Base-by-base conservation (phyloP, 345 rosid genomes). In the Salix dunnii region DNA sequence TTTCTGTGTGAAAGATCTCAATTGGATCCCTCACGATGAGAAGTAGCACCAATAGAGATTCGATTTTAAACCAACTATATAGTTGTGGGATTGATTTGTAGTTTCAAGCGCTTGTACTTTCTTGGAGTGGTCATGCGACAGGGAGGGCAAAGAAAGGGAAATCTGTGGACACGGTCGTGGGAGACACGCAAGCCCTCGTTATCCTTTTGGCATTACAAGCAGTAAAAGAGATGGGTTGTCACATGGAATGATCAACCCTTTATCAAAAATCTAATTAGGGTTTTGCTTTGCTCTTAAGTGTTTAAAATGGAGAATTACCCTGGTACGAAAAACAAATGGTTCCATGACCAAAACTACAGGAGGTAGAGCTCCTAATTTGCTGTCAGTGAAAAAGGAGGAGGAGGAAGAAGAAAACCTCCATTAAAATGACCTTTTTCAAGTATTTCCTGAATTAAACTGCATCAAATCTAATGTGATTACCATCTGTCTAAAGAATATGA, bases 111-210 rank as follows among this genome's bases (percentile, higher is more conserved):
- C 10, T 6, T 10, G 61, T 55, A 55, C 25, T 55, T 55, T n/a
- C 21, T 23, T 58, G n/a, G n/a, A n/a, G 62, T 58, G 28, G 14
- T n/a, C 62, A n/a, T n/a, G 14, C 10, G 14, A 23, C 0, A 2
- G 23, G 28, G 28, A 55, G 28, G 28, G 62, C 23, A 11, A 7
- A 16, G 6, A 6, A 30, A 20, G 27, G 10, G 18, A 74, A 18
- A 30, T 17, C 5, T 9, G n/a, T 17, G 63, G 49, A 66, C 21
- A 6, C 62, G 72, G 48, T 62, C 38, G 77, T 73, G 71, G 31
- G 76, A 60, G 74, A 72, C 68, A 62, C 71, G 62, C 27, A 31
- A 55, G 69, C 73, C 60, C 65, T 51, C 65, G 42, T 80, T 67
- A 51, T 79, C 77, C 60, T 49, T 51, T 66, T 7, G 62, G 21